Conservation (phyloP, 495 filamentous ascomycete species). For the Glonium stellatum region DNA sequence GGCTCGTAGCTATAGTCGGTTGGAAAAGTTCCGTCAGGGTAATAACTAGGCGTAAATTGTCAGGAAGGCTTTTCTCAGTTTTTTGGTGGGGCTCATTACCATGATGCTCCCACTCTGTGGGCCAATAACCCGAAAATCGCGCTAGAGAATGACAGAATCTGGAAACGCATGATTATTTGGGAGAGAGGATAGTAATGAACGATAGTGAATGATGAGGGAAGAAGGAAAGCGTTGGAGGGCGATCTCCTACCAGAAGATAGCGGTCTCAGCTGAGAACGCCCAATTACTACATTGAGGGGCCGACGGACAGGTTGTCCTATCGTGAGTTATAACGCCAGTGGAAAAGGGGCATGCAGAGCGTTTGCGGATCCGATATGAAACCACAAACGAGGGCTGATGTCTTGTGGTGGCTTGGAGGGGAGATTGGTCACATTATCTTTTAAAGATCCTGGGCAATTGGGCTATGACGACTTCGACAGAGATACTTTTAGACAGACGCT, state of each 20-base stretch:
- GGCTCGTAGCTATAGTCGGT: conserved; percentile 11
- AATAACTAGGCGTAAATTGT: conserved; percentile 10
- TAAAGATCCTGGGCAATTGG: too few species aligned
- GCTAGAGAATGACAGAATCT: conserved; percentile 21
- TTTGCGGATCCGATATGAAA: neutral
- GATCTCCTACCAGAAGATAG: neutral
- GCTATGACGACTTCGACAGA: too few species aligned
- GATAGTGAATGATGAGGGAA: conserved; percentile 6
- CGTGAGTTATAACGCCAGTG: neutral
- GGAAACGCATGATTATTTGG: conserved; percentile 7
- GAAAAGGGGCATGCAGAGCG: conserved; percentile 1
- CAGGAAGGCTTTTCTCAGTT: neutral
- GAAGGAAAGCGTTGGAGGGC: neutral
- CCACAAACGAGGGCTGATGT: neutral
- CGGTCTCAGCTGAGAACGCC: neutral
- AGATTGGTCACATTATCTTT: too few species aligned
- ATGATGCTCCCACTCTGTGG: conserved; percentile 9
- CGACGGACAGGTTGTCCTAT: neutral
- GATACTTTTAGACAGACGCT: too few species aligned
- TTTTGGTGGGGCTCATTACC: conserved; percentile 5
- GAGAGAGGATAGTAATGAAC: conserved; percentile 6
- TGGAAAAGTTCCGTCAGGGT: conserved; percentile 17
- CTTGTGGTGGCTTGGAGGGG: neutral
- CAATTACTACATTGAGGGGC: neutral
- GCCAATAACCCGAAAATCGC: conserved; percentile 6